Percentiles rank a stretch among this genome's conserved stretches.
Conservation (phyloP, 169 alveolate genomes). For the Plasmodium yoelii region DNA sequence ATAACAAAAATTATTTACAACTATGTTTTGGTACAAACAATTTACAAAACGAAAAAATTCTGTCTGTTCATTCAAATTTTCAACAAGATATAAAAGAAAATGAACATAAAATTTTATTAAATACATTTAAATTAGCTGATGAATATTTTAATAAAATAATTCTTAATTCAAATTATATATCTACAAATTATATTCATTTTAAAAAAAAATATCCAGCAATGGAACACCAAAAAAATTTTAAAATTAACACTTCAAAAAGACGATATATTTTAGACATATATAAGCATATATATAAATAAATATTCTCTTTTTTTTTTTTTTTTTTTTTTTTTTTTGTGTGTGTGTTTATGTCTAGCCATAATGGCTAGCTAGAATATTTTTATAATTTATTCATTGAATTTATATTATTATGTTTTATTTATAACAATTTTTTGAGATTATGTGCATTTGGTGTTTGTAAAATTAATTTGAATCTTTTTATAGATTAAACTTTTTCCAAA, state of each 20-base stretch:
- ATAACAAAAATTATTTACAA: constrained; percentile 13
- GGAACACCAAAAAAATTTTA: constrained; percentile 72
- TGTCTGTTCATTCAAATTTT: constrained; percentile 5
- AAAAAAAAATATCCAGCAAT: constrained; percentile 72
- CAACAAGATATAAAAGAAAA: constrained; percentile 26
- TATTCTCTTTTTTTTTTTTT: background rate
- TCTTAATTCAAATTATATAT: constrained; percentile 31
- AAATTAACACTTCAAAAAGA: constrained; percentile 42
- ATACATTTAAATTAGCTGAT: constrained; percentile 62
- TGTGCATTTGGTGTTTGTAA: too few relatives aligned
- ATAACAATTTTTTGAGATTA: too few relatives aligned
- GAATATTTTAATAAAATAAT: constrained; percentile 66
- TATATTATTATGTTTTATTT: too few relatives aligned
- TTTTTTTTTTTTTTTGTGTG: constrained; percentile 18
- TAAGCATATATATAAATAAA: constrained; percentile 53
- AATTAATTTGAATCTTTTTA: too few relatives aligned
- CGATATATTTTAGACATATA: constrained; percentile 64
- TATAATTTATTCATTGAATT: too few relatives aligned
- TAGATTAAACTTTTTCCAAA: too few relatives aligned
- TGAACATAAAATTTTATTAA: constrained; percentile 35
- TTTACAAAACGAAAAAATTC: constrained; percentile 8
- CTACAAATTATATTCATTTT: constrained; percentile 48
- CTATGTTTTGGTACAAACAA: constrained; percentile 58
- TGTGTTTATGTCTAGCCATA: background rate
- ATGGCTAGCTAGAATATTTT: too few relatives aligned